Evolutionary conservation across 345 rosid genomes (phyloP).

Genomic region (Eucalyptus marginata): DNA sequence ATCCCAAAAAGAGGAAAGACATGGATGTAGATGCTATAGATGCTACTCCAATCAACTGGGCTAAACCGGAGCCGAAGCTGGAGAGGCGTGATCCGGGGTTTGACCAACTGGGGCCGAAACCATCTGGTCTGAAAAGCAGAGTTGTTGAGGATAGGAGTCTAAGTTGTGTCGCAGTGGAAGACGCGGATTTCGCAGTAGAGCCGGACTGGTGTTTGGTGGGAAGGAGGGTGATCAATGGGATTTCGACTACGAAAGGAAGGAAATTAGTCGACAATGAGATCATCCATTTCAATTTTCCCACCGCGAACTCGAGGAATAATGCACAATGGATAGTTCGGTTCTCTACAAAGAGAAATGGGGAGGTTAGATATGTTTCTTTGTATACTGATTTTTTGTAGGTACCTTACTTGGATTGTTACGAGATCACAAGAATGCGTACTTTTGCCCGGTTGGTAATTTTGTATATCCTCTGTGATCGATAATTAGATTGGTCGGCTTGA

Average conservation of each 20-base stretch:
- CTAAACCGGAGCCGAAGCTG: not conserved
- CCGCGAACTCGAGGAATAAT: not conserved
- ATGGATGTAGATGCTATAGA: not conserved
- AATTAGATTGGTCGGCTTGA: slow-evolving; percentile 48
- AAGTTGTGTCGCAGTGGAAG: slow-evolving; percentile 17
- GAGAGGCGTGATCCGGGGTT: not conserved
- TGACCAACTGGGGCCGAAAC: not conserved
- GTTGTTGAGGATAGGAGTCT: slow-evolving; percentile 1
- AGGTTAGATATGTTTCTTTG: slow-evolving; percentile 6
- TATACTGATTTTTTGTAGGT: not conserved
- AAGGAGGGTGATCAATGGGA: slow-evolving; percentile 35
- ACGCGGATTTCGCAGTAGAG: slow-evolving; percentile 35
- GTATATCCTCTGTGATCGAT: not conserved
- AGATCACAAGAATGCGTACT: not conserved
- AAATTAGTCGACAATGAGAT: slow-evolving; percentile 40
- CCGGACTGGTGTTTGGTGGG: slow-evolving; percentile 50
- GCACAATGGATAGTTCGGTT: slow-evolving; percentile 44
- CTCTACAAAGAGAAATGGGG: slow-evolving; percentile 43
- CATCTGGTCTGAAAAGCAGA: not conserved
- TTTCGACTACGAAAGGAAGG: slow-evolving; percentile 52
- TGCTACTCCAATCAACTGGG: not conserved
- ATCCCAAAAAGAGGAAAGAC: not conserved
- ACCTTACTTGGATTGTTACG: not conserved
- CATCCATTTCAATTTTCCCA: slow-evolving; percentile 31
- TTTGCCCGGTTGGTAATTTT: not conserved